Base-by-base conservation (phyloP, 2,329 filamentous ascomycete genomes). In the Furcasterigmium furcatum region DNA sequence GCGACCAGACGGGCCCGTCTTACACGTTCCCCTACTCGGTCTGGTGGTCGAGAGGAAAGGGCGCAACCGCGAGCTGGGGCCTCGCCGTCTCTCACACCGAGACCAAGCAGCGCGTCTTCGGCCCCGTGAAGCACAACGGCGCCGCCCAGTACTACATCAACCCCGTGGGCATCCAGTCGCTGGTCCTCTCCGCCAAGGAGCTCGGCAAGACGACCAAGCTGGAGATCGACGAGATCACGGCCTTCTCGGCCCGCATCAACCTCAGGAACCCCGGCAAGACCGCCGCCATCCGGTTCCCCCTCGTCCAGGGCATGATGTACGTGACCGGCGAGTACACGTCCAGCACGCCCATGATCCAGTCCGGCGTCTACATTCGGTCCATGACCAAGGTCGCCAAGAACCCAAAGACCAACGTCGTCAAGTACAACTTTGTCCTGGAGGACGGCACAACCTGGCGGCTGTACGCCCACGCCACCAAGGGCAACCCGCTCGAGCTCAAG, bases 281-380 rank as follows among this genome's bases (percentile, higher is more conserved):
- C 4, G 74, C 82, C 1, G 67, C 74, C 1, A 74, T 95, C 35
- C 82, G 77, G 0, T 85, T 91, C 50, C 87, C 88, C 0, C 59
- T 92, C 4, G 80, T 91, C 1, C 88, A 94, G 58, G 90, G 90
- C 3, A 88, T 90, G 79, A 85, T 77, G 0, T 91, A 88, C 54
- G 73, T 92, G 8, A 94, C 88, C 4, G 88, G 72, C 2, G 60
- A 84, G 8, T 95, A 89, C 63, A 71, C 71, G 42, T 77, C 78
- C 25, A 71, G 80, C 1, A 82, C 80, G 3, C 88, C 89, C 1
- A 56, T 80, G 5, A 71, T 95, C 22, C 80, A 88, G 52, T 84
- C 80, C 13, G 80, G 79, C 1, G 73, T 88, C 1, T 82, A 82
- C 38, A 90, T 89, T 66, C 70, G 73, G 32, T 77, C 74, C 3